Evolutionary conservation across 768 basidiomycete genomes (phyloP), one percentile per base, ranked within the genome.

Genomic region (Phlegmacium glaucopus): DNA sequence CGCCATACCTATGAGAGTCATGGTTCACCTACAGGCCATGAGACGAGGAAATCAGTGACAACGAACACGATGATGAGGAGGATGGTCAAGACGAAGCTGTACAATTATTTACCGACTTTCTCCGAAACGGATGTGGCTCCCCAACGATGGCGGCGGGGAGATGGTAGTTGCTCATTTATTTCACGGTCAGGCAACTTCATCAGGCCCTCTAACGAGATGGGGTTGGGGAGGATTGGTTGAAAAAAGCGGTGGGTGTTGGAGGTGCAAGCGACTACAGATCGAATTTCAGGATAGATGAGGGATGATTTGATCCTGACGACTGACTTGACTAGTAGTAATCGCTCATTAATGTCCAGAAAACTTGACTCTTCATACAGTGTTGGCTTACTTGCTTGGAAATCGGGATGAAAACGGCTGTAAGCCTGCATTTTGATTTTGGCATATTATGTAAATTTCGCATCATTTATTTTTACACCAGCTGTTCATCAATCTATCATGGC

Each of bases 21-120:
- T 29, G 49, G 12, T 35, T 55, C n/a, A 62, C 51, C 10, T 87
- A 88, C 56, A n/a, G n/a, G n/a, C 87, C 88, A 50, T 69, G 75
- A 12, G 86, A 83, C 9, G 84, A 86, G 44, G 67, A 67, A 39
- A 68, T 73, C 7, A 69, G 66, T 29, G 71, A 72, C 18, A 74
- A 74, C 15, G 65, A 65, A 7, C 65, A 66, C 63, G 62, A 67
- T 63, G 47, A 62, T 58, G 29, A 54, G 4, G 48, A 49, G 15
- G 56, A 52, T 6, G 44, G 54, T 22, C 63, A 65, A 26, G 56
- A 52, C 1, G 83, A 85, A 52, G 65, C 78, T 6, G 63, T 75
- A 3, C 59, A 58, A 15, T 66, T 85, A 3, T 83, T 80, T 49
- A 70, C 71, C 10, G 86, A 87, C 52, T 66, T 87, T n/a, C 66